Evolutionary conservation across 306 rosid genomes (phyloP).

Genomic region (cucumber (Cucumis sativus)): Cucumber_9930_V3 NC_026655.2:7612001-7612500

Average conservation of each 20-base stretch:
- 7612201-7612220: not conserved
- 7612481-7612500: constrained; percentile 61
- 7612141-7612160: not conserved
- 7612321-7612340: not conserved
- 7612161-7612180: not conserved
- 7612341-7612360: not conserved
- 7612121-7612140: not conserved
- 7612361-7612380: not conserved
- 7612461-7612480: constrained; percentile 85
- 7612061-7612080: not conserved
- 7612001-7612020: not conserved
- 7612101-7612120: not conserved
- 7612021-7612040: not conserved
- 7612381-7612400: not conserved
- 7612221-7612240: not conserved
- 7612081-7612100: not conserved
- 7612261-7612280: not conserved
- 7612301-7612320: not conserved
- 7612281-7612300: not conserved
- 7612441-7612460: constrained; percentile 65
- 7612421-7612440: constrained; percentile 62
- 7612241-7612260: not conserved
- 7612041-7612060: too few relatives aligned
- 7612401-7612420: constrained; percentile 45
- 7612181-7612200: not conserved